Evolutionary conservation across 345 rosid species (phyloP), one percentile per base, ranked within the genome.

Genomic region (Xanthoceras sorbifolium): DNA sequence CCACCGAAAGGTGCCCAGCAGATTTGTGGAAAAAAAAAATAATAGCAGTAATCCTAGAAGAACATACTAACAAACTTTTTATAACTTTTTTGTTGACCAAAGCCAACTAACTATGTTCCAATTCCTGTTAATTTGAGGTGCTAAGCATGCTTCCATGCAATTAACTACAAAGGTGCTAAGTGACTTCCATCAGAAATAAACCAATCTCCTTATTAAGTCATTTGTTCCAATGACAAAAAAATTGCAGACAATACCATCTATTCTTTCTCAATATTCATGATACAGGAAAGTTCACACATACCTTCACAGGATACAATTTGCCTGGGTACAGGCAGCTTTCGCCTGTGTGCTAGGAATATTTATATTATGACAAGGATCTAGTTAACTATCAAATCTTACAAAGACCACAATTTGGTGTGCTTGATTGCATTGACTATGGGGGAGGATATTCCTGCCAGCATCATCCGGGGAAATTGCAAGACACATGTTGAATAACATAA

Each of bases 21-120:
- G 36, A 32, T 32, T 32, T 32, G 4, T 32, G 36, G 4, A 4
- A 4, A 32, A 32, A 32, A 32, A 1, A 32, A 4, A n/a, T n/a
- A n/a, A n/a, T n/a, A 32, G 36, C 36, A 32, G 36, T 32, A 32
- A 32, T 32, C 36, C 36, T 32, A 32, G 36, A 32, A 32, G 36
- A 32, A 32, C 79, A 90, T 77, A 73, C 90, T 97, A 28, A 20
- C 23, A 20, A 55, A 8, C 22, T 22, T 55, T 55, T 54, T 20
- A n/a, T n/a, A 20, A 20, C 42, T 38, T 10, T 8, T 38, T 8
- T 17, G 60, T 54, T 54, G 60, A 54, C 60, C n/a, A 54, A 20
- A 20, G 22, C 1, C 42, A 38, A 10, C 10, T 42, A 42, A 42
- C 46, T 42, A 42, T 10, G 46, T 12, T 10, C 0, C 61, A 55